These are phyloP conservation scores for Lasiodiplodia sp. DNA, from an alignment of 2,329 filamentous ascomycete genomes.

Conservation along the genomic window DNA sequence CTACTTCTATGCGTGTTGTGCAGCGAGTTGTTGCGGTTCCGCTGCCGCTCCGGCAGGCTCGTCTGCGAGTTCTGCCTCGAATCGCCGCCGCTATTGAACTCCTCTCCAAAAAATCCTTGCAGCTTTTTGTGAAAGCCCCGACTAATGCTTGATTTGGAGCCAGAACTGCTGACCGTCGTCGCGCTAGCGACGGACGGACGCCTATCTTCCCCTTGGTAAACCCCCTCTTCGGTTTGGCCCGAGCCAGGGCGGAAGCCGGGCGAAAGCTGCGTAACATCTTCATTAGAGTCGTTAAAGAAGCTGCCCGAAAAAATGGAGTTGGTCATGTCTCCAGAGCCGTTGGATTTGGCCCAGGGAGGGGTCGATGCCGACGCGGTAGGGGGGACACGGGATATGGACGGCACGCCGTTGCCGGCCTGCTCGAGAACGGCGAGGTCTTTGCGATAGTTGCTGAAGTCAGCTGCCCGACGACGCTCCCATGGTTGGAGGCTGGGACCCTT, in stretches of 20 bases:
- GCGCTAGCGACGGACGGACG: slow-evolving; percentile 89
- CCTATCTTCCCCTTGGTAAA: slow-evolving; percentile 69
- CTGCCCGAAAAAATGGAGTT: slow-evolving; percentile 55
- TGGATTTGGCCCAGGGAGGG: slow-evolving; percentile 58
- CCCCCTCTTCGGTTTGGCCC: slow-evolving; percentile 56
- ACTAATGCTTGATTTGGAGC: slow-evolving; percentile 76
- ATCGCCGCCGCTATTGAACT: slow-evolving; percentile 70
- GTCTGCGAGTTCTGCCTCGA: slow-evolving; percentile 73
- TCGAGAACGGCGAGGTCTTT: slow-evolving; percentile 75
- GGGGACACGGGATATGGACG: slow-evolving; percentile 65
- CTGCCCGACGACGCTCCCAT: slow-evolving; percentile 62
- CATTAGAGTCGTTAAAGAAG: slow-evolving; percentile 79
- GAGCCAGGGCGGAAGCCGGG: slow-evolving; percentile 70
- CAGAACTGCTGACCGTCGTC: slow-evolving; percentile 84
- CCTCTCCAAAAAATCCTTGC: slow-evolving; percentile 91
- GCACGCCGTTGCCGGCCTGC: slow-evolving; percentile 63
- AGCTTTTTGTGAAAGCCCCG: slow-evolving; percentile 79
- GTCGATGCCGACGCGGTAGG: slow-evolving; percentile 63
- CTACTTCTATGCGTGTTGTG: slow-evolving; percentile 65
- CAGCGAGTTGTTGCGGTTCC: slow-evolving; percentile 82
- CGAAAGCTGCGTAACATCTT: slow-evolving; percentile 73
- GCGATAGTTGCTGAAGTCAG: slow-evolving; percentile 73
- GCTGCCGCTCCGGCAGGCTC: slow-evolving; percentile 65
- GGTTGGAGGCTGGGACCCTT: slow-evolving; percentile 48
- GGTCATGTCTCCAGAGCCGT: slow-evolving; percentile 49